Base-by-base conservation (phyloP, 768 basidiomycete species). In the Lanmaoa rubissima region DNA sequence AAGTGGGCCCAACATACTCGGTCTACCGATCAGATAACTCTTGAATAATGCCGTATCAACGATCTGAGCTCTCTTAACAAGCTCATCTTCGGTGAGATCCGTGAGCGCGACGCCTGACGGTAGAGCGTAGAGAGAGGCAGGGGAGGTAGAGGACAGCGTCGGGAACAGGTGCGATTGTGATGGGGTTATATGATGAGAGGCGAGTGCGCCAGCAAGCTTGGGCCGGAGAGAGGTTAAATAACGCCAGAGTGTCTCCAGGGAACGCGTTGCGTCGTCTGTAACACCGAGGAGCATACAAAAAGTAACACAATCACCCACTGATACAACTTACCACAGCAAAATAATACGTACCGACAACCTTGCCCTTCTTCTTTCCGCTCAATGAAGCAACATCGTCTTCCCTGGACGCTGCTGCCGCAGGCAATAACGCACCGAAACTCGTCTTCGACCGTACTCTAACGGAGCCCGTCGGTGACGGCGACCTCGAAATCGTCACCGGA, bases 31-130 rank as follows among this genome's bases (percentile, higher is more conserved):
- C 21, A 98, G 75, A 70, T 96, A 97, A 3, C 89, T 86, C 73
- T 97, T 96, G 74, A 98, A 94, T 61, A 98, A 74, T 10, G 92
- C 95, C 1, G 97, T 98, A 65, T 98, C 93, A 26, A 98, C 90
- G 35, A 98, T 86, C 73, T 98, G 95, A 1, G 94, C 94, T 54
- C 88, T 92, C 19, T 92, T 82, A 38, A 95, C 77, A 7, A 98
- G 78, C 60, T 97, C 89, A 57, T 91, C 91, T 3, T 94, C 88
- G 1, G 84, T 87, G 21, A 98, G 76, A 4, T 82, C 77, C 0
- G 83, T 75, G 44, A 94, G 74, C 0, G 92, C 86, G 0, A 83
- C 78, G 57, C 90, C 86, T 26, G 67, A 69, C 0, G 96, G 95
- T 11, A 95, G 74, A 0, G 79, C 77, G 50, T 93, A 86, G 12